Percentiles rank a stretch among this genome's conserved stretches.
These are phyloP conservation scores for Miamiensis avidus DNA, from an alignment of 169 alveolate genomes.

Conservation along the genomic window DNA sequence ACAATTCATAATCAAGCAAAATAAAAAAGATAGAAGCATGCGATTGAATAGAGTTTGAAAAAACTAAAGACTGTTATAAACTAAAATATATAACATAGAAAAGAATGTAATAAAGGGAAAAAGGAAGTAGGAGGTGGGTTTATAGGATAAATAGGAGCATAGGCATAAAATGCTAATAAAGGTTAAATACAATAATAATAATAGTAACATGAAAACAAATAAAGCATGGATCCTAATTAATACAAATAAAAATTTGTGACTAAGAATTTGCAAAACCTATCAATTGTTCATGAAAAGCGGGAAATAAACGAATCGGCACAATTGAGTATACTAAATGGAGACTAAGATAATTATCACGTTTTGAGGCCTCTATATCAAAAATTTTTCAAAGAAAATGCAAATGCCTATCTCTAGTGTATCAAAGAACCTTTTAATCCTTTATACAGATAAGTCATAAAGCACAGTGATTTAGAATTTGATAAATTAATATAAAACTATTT, in stretches of 20 bases:
- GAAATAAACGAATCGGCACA: background rate
- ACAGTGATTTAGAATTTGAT: background rate
- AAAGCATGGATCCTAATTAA: background rate
- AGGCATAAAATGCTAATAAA: background rate
- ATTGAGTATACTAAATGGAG: background rate
- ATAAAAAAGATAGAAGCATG: too few species aligned
- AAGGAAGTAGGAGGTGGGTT: background rate
- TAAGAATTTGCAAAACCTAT: too few species aligned
- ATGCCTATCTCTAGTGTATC: background rate
- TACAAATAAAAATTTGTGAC: background rate
- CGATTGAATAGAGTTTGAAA: too few species aligned
- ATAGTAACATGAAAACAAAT: background rate
- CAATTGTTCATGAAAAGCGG: background rate
- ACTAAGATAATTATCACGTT: background rate
- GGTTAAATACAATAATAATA: too few species aligned
- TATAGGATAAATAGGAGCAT: background rate
- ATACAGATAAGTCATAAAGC: background rate
- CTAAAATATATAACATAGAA: background rate
- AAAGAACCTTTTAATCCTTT: background rate
- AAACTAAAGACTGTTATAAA: background rate
- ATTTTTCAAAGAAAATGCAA: background rate
- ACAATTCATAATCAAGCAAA: too few species aligned
- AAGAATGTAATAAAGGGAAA: background rate
- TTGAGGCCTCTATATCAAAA: background rate
- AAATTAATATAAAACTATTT: too few species aligned